A percentile compares a stretch with the other conserved stretches of the same genome.
Evolutionary conservation across 768 basidiomycete species (phyloP).

Genomic region (Trametes sanguinea): DNA sequence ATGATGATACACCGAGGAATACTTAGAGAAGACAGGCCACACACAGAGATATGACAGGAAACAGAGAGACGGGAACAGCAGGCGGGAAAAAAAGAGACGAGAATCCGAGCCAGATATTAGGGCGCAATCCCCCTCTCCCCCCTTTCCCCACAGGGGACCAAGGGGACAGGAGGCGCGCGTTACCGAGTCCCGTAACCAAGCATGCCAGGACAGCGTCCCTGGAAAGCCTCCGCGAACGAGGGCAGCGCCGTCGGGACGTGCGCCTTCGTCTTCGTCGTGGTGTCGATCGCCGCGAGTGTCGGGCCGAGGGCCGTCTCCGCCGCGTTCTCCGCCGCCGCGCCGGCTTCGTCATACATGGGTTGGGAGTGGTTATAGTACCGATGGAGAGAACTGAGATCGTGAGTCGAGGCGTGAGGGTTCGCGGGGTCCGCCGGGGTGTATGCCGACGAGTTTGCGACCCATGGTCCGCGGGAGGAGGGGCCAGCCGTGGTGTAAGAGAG

Average conservation of each 20-base stretch:
- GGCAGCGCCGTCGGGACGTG: neutral
- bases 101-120: conserved; percentile 8
- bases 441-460: conserved; percentile 13
- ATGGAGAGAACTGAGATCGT: conserved; percentile 1
- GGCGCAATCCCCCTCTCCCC: conserved; percentile 18
- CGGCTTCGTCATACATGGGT: neutral
- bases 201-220: conserved; percentile 8
- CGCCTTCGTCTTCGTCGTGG: neutral
- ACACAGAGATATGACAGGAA: no score
- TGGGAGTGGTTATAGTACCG: neutral
- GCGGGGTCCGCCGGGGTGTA: conserved; percentile 19
- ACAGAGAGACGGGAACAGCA: neutral
- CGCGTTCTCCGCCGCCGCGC: conserved; percentile 2
- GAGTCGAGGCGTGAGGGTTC: conserved; percentile 10
- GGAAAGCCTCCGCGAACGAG: conserved; percentile 19
- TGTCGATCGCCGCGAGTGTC: conserved; percentile 1
- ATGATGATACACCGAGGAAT: neutral
- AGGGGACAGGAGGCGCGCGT: conserved; percentile 22
- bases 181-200: conserved; percentile 13
- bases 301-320: neutral
- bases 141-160: conserved; percentile 25
- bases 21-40: neutral
- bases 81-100: neutral
- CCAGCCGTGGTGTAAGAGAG: conserved; percentile 1
- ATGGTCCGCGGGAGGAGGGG: conserved; percentile 3